Percentiles rank a stretch among this genome's conserved stretches.
These are phyloP conservation scores for Pythium dissotocum DNA, from an alignment of 352 stramenopile species.

Conservation along the genomic window DNA sequence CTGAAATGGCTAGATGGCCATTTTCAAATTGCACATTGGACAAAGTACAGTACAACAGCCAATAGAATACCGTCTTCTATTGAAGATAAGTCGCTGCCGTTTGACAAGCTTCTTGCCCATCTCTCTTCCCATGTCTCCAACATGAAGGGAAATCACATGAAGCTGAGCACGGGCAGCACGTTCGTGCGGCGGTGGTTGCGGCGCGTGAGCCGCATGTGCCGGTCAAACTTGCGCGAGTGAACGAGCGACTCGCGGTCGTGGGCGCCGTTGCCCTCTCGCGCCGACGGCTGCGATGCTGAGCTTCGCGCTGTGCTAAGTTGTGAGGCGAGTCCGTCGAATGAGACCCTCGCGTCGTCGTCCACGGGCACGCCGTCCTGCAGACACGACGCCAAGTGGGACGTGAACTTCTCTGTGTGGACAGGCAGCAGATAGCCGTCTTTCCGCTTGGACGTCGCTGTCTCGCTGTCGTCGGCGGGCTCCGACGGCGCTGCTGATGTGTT, in stretches of 20 bases:
- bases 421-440: slow-evolving; percentile 47
- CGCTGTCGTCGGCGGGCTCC: slow-evolving; percentile 1
- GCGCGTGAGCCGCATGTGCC: slow-evolving; percentile 64
- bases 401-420: slow-evolving; percentile 58
- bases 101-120: neutral
- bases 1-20: slow-evolving; percentile 22
- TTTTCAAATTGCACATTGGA: neutral
- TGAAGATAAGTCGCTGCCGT: neutral
- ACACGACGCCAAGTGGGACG: slow-evolving; percentile 29
- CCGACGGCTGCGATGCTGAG: slow-evolving; percentile 7
- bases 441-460: slow-evolving; percentile 15
- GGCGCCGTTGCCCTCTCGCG: neutral
- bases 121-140: neutral
- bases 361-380: slow-evolving; percentile 11
- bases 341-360: neutral
- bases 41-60: neutral
- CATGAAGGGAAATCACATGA: slow-evolving; percentile 12
- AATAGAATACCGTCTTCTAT: neutral
- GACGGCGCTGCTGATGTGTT: neutral
- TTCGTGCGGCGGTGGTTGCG: slow-evolving; percentile 58
- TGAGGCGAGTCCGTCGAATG: neutral
- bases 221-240: slow-evolving; percentile 69
- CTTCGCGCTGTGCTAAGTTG: slow-evolving; percentile 11
- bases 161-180: slow-evolving; percentile 35
- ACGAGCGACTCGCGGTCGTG: slow-evolving; percentile 43